Percentiles rank a stretch among this genome's conserved stretches.
Evolutionary conservation across 257 asterid genomes (phyloP).

Genomic region (Solanum medicagineum): DNA sequence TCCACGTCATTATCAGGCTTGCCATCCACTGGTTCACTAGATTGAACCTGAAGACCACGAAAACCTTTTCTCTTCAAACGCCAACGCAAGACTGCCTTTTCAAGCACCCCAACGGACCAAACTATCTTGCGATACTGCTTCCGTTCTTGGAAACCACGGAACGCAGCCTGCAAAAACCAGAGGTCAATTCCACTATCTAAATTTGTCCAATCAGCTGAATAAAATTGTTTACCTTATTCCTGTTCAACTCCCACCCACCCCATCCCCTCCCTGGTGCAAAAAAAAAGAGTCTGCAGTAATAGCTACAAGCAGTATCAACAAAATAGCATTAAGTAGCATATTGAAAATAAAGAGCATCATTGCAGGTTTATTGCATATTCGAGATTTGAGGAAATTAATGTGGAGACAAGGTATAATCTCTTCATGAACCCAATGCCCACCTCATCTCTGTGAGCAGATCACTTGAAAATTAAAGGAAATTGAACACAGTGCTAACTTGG

Average conservation of each 20-base stretch:
- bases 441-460: background rate
- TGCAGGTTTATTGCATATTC: background rate
- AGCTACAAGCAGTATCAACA: background rate
- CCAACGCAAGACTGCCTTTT: slow-evolving; percentile 90
- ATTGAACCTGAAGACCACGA: slow-evolving; percentile 73
- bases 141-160: slow-evolving; percentile 79
- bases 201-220: background rate
- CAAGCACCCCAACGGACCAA: slow-evolving; percentile 94
- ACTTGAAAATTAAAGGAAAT: background rate
- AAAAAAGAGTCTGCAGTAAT: background rate
- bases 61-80: slow-evolving; percentile 86
- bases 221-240: background rate
- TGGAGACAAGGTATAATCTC: background rate
- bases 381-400: background rate
- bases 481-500: background rate
- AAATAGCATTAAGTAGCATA: background rate
- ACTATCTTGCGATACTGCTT: slow-evolving; percentile 61
- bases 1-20: slow-evolving; percentile 30
- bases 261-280: background rate
- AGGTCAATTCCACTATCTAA: background rate
- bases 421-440: background rate
- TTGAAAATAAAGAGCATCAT: background rate
- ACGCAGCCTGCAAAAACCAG: slow-evolving; percentile 40
- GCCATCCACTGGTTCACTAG: background rate
- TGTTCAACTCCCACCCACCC: background rate